Evolutionary conservation across 495 filamentous ascomycete genomes (phyloP).

Genomic region (Penicillium cataractarum): DNA sequence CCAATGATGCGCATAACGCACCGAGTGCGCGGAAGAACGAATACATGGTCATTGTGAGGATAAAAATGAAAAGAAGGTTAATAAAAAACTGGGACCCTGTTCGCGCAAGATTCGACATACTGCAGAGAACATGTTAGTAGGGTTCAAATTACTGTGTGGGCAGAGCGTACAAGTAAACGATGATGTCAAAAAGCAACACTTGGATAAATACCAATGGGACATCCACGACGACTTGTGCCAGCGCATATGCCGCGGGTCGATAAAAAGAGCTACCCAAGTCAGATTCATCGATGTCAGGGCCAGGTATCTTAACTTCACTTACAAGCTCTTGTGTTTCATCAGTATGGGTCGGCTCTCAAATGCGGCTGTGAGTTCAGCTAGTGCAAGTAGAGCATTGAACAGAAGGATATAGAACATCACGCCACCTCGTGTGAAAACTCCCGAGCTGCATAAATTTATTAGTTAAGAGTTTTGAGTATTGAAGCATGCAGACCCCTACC

Average conservation of each 20-base stretch:
- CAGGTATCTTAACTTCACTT: slow-evolving; percentile 16
- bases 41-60: slow-evolving; percentile 74
- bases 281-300: background rate
- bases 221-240: slow-evolving; percentile 78
- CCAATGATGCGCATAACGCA: slow-evolving; percentile 62
- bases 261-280: slow-evolving; percentile 64
- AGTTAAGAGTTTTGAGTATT: background rate
- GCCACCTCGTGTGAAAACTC: slow-evolving; percentile 54
- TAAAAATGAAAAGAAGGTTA: slow-evolving; percentile 60
- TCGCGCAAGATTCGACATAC: slow-evolving; percentile 62
- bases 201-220: slow-evolving; percentile 72
- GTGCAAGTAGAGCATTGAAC: slow-evolving; percentile 78
- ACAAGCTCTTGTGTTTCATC: slow-evolving; percentile 78
- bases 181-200: slow-evolving; percentile 69
- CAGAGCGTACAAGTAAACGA: slow-evolving; percentile 68
- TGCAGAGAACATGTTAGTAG: slow-evolving; percentile 29
- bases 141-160: background rate
- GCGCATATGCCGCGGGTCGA: slow-evolving; percentile 74
- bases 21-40: slow-evolving; percentile 79
- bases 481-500: slow-evolving; percentile 22
- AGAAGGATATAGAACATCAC: slow-evolving; percentile 76
- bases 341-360: slow-evolving; percentile 74
- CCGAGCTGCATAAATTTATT: slow-evolving; percentile 29
- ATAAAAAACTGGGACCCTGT: slow-evolving; percentile 87
- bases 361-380: slow-evolving; percentile 73